Percentiles rank a stretch among this genome's conserved stretches.
phyloP scores from a whole-genome alignment of 106 monocot species.

The Dendrobium huoshanense region DNA sequence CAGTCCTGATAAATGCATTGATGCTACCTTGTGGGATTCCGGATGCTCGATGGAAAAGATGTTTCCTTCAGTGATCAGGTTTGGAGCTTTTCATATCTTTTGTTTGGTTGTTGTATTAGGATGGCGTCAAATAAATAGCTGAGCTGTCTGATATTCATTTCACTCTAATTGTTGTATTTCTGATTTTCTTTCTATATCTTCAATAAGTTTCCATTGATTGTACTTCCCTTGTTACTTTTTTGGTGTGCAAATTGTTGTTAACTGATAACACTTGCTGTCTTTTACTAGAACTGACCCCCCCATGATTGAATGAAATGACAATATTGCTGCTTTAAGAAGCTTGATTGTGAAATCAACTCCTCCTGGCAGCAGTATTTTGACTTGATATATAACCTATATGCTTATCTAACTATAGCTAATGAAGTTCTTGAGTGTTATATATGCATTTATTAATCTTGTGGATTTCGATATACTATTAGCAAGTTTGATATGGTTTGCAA shows the following conservation, averaged over 20 bases:
- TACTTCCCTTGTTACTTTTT: neutral
- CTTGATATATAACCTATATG: neutral
- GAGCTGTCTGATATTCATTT: neutral
- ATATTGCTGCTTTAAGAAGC: neutral
- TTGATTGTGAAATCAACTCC: neutral
- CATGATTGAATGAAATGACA: neutral
- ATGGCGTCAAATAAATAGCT: slow-evolving; percentile 5
- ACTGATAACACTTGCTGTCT: neutral
- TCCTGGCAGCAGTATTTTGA: neutral
- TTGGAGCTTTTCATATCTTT: neutral
- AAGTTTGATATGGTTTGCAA: neutral
- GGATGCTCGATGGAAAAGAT: neutral
- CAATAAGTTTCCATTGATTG: neutral
- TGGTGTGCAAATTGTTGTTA: neutral
- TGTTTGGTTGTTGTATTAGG: slow-evolving; percentile 3
- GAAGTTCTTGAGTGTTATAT: neutral
- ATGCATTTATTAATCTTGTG: neutral
- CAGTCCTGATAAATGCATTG: neutral
- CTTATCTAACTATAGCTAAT: neutral
- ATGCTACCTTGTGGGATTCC: neutral
- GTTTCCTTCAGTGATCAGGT: neutral
- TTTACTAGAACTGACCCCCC: neutral
- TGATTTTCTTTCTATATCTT: neutral
- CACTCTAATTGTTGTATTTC: slow-evolving; percentile 1
- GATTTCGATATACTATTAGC: neutral